Evolutionary conservation across 129 eudicot species (phyloP).

Genomic region (Daucus carota): DNA sequence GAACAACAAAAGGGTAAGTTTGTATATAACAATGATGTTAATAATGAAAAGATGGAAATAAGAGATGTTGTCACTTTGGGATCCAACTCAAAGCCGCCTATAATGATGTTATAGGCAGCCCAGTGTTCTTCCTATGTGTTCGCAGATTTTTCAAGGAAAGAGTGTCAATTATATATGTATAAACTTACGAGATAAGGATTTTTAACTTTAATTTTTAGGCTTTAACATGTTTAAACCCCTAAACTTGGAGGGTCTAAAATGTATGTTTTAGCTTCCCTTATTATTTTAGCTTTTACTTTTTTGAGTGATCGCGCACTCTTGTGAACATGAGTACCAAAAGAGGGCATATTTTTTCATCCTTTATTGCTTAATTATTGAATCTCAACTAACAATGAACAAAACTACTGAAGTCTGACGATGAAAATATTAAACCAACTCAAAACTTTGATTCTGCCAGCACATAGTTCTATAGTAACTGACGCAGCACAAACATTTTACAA

Average conservation of each 20-base stretch:
- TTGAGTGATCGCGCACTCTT: background rate
- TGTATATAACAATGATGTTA: background rate
- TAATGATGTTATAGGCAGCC: constrained; percentile 24
- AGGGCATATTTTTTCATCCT: background rate
- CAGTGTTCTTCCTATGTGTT: background rate
- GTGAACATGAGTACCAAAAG: no score
- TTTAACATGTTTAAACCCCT: background rate
- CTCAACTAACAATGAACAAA: background rate
- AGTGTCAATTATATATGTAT: background rate
- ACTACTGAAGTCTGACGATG: background rate
- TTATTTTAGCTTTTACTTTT: background rate
- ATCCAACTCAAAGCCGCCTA: constrained; percentile 59
- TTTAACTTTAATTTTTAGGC: background rate
- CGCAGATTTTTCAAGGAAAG: background rate
- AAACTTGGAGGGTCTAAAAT: background rate
- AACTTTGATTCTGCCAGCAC: background rate
- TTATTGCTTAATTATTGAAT: background rate
- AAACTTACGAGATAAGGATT: background rate
- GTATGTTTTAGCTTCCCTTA: background rate
- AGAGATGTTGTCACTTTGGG: constrained; percentile 57
- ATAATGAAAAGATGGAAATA: constrained; percentile 11
- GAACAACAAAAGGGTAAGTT: background rate
- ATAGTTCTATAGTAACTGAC: background rate
- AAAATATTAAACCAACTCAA: background rate
- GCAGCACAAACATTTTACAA: background rate